Conservation (phyloP, 345 rosid species). For the Eucalyptus curtisii region DNA sequence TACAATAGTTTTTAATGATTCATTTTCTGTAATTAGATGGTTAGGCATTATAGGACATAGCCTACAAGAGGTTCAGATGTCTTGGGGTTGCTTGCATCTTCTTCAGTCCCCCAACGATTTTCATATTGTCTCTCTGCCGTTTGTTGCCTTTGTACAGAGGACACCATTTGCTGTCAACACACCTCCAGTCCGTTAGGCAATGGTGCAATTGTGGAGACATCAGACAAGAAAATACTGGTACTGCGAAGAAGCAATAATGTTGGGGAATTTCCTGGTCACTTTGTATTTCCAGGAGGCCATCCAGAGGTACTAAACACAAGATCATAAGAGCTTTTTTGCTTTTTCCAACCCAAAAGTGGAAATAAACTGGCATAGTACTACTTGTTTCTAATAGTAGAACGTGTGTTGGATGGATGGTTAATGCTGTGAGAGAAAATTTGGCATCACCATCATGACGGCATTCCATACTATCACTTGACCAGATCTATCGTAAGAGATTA, state of each 20-base stretch:
- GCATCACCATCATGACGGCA: neutral
- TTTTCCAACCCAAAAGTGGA: neutral
- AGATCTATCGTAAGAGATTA: neutral
- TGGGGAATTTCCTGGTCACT: conserved; percentile 89
- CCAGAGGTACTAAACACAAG: conserved; percentile 49
- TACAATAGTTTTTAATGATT: neutral
- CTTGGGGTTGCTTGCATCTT: neutral
- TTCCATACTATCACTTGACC: neutral
- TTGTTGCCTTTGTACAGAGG: conserved; percentile 28
- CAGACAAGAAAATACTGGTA: conserved; percentile 58
- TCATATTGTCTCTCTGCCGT: neutral
- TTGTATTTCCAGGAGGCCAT: conserved; percentile 91
- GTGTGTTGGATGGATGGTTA: neutral
- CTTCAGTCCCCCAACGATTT: neutral
- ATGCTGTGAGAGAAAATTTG: neutral
- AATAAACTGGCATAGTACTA: neutral
- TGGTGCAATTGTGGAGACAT: conserved; percentile 66
- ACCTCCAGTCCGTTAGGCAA: conserved; percentile 81
- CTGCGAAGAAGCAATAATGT: conserved; percentile 77
- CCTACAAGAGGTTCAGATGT: neutral
- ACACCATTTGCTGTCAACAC: conserved; percentile 49
- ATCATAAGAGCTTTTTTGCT: neutral
- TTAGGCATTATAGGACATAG: neutral
- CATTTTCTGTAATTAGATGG: neutral
- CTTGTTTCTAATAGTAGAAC: neutral